Percentiles rank a stretch among this genome's conserved stretches.
phyloP scores from a whole-genome alignment of 1,139 yeast species.

The Blastobotrys apis region DNA sequence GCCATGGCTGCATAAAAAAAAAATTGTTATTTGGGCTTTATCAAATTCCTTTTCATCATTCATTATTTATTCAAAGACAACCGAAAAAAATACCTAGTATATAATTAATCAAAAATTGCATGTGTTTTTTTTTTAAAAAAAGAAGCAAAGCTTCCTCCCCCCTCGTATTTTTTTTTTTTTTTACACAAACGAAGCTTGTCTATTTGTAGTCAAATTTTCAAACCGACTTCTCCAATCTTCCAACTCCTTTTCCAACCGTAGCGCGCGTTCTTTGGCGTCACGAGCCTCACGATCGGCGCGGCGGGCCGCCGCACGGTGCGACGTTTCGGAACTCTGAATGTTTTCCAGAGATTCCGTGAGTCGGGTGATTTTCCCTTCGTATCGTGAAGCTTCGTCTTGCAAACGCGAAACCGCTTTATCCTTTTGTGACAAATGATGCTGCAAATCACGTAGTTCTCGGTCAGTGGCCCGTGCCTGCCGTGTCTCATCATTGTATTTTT shows the following conservation, averaged over 20 bases:
- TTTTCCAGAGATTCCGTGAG: conserved; percentile 39
- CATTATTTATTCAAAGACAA: no score
- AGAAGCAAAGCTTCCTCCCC: neutral
- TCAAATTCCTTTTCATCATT: no score
- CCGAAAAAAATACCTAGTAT: no score
- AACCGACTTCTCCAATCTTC: conserved; percentile 55
- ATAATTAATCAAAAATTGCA: no score
- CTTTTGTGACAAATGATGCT: conserved; percentile 26
- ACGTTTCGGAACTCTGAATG: conserved; percentile 44
- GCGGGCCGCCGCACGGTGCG: conserved; percentile 41
- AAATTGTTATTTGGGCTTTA: no score
- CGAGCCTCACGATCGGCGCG: conserved; percentile 47
- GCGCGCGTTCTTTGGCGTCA: conserved; percentile 51
- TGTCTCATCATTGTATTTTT: conserved; percentile 34
- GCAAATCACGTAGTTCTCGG: conserved; percentile 31
- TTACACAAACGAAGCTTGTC: conserved; percentile 16
- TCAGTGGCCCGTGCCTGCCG: conserved; percentile 33
- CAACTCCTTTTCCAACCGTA: conserved; percentile 60
- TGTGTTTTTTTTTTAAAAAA: no score
- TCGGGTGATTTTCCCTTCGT: conserved; percentile 37
- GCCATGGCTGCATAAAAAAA: no score
- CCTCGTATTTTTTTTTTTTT: no score
- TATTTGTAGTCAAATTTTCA: conserved; percentile 24
- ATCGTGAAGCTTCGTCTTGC: conserved; percentile 33
- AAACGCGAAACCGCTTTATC: conserved; percentile 28